Conservation (phyloP, 2,329 filamentous ascomycete genomes). For the Fusarium tupiense region DNA sequence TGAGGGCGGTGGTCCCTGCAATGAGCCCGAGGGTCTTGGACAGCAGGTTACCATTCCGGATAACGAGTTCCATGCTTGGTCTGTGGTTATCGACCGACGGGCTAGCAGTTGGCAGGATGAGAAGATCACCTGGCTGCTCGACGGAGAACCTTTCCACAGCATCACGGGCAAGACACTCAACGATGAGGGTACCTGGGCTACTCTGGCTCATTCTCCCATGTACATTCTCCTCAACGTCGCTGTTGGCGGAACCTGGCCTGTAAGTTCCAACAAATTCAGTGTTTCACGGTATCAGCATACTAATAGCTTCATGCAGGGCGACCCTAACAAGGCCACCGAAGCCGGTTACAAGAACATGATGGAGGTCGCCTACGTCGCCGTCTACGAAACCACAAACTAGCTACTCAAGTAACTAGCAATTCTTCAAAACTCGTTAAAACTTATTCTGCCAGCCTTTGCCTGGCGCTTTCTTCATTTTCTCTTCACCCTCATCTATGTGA, state of each 20-base stretch:
- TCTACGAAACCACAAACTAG: conserved; percentile 46
- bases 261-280: conserved; percentile 31
- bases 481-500: neutral
- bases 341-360: conserved; percentile 54
- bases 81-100: conserved; percentile 58
- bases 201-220: conserved; percentile 54
- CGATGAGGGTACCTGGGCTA: conserved; percentile 55
- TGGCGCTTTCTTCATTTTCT: conserved; percentile 13
- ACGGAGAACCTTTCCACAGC: conserved; percentile 56
- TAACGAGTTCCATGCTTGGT: conserved; percentile 60
- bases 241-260: conserved; percentile 57
- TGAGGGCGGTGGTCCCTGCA: conserved; percentile 56
- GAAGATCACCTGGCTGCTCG: conserved; percentile 60
- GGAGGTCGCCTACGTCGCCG: conserved; percentile 53
- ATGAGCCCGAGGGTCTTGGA: conserved; percentile 57
- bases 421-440: neutral
- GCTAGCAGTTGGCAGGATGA: conserved; percentile 56
- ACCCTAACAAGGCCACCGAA: conserved; percentile 47
- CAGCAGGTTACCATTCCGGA: conserved; percentile 52
- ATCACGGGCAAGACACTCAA: conserved; percentile 55
- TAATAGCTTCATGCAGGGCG: conserved; percentile 40
- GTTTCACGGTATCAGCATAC: neutral
- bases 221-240: conserved; percentile 61
- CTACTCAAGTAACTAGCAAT: neutral
- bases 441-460: neutral